These are phyloP conservation scores for Blastobotrys capitulatus DNA, from an alignment of 1,139 yeast species.

Conservation along the genomic window DNA sequence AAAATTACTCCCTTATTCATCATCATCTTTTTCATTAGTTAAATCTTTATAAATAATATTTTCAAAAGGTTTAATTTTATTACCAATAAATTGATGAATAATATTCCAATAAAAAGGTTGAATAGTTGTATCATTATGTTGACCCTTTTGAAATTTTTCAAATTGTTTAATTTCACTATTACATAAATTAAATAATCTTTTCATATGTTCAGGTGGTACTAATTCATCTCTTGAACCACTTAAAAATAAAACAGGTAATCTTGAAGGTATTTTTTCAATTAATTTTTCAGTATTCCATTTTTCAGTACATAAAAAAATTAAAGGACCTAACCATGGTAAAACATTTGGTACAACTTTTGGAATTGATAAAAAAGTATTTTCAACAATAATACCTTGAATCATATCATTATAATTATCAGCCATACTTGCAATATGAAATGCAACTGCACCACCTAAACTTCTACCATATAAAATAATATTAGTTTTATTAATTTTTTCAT, in stretches of 20 bases:
- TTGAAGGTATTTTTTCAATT: conserved; percentile 46
- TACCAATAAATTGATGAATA: conserved; percentile 50
- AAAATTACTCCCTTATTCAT: no score
- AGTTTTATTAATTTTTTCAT: conserved; percentile 48
- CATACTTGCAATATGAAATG: conserved; percentile 65
- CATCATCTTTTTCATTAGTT: no score
- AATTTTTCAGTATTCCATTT: conserved; percentile 74
- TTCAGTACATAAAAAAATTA: conserved; percentile 66
- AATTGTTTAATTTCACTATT: conserved; percentile 31
- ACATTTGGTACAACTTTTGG: conserved; percentile 78
- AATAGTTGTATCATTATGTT: conserved; percentile 74
- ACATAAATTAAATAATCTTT: conserved; percentile 42
- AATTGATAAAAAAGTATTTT: conserved; percentile 79
- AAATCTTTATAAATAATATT: no score
- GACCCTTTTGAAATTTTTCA: conserved; percentile 51
- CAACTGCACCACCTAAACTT: conserved; percentile 93
- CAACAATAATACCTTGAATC: conserved; percentile 48
- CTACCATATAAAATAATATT: conserved; percentile 75
- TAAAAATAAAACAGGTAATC: conserved; percentile 63
- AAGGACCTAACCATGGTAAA: conserved; percentile 59
- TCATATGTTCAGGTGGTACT: conserved; percentile 87
- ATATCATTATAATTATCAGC: conserved; percentile 27
- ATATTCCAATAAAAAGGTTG: conserved; percentile 73
- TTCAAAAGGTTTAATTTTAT: conserved; percentile 36
- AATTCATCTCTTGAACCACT: conserved; percentile 81